Base-by-base conservation (phyloP, 1,284 basidiomycete genomes). In the Sporisorium iseilematis-ciliati region DNA sequence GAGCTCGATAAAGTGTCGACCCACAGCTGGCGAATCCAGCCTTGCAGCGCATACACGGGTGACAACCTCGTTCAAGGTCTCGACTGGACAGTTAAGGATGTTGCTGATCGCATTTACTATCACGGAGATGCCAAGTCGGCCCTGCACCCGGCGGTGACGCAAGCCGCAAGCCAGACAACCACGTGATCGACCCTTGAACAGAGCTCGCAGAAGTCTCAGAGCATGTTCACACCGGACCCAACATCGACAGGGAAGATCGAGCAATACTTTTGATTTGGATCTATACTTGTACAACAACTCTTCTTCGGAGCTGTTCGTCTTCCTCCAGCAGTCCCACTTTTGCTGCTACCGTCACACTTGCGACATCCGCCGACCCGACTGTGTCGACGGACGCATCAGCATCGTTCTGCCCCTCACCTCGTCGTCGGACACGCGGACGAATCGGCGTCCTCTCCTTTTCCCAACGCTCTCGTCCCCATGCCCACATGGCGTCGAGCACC, bases 41-140 rank as follows among this genome's bases (percentile, higher is more conserved):
- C 94, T 3, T 97, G 95, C 87, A 97, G 94, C 75, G 96, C 96
- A 0, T 90, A 94, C 57, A 95, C 93, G 0, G 96, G 95, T 5
- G 87, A 90, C 61, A 94, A 96, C 80, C 88, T 98, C 12, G 88
- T 93, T 7, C 88, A 90, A 63, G 96, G 95, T 16, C 89, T 98
- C 42, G 91, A 97, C 84, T 99, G 96, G 96, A 90, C 94, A n/a
- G 93, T 97, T 10, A 89, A 90, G 43, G 94, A 97, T 79, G 92
- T 98, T 51, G 94, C 80, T 11, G 65, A 79, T 46, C 77, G 86
- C 7, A 73, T 86, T 25, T 86, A 86, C 70, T 83, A 70, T 35
- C 71, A 80, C 42, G 71, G 69, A 18, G 63, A 72, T 54, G 64
- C 60, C 16, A 63, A 60, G 42, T 63, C 63, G 2, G 52, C 60